Conservation (phyloP, 495 filamentous ascomycete genomes). For the Hypoxylon fuscum region DNA sequence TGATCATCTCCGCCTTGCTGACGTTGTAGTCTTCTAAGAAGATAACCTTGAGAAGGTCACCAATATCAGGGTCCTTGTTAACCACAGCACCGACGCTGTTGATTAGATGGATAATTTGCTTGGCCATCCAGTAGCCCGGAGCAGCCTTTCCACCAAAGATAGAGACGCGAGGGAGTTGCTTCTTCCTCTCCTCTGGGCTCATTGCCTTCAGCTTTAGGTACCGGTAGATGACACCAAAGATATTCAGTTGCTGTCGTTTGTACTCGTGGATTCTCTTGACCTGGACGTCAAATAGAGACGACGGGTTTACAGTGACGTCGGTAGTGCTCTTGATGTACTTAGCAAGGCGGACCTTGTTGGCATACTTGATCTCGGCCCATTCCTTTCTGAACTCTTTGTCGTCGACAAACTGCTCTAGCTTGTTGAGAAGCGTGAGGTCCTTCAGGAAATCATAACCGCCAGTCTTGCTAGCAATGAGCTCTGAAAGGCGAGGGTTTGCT, state of each 20-base stretch:
- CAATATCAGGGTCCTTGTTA: slow-evolving; percentile 90
- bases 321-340: slow-evolving; percentile 86
- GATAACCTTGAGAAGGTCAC: slow-evolving; percentile 94
- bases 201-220: slow-evolving; percentile 90
- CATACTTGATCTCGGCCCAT: slow-evolving; percentile 87
- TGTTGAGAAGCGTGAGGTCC: slow-evolving; percentile 84
- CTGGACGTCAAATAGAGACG: slow-evolving; percentile 92
- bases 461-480: slow-evolving; percentile 88
- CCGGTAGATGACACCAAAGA: slow-evolving; percentile 96
- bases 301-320: slow-evolving; percentile 83
- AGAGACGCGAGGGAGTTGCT: slow-evolving; percentile 88
- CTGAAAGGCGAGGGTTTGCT: slow-evolving; percentile 91
- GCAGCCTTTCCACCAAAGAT: slow-evolving; percentile 99
- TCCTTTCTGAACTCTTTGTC: slow-evolving; percentile 91
- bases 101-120: slow-evolving; percentile 96
- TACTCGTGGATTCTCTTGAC: slow-evolving; percentile 99
- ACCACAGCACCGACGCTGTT: slow-evolving; percentile 91
- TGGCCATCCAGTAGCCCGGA: slow-evolving; percentile 99
- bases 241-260: slow-evolving; percentile 98
- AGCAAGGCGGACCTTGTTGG: slow-evolving; percentile 77
- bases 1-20: slow-evolving; percentile 97
- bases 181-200: slow-evolving; percentile 85
- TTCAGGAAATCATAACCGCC: slow-evolving; percentile 86
- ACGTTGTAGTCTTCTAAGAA: slow-evolving; percentile 99
- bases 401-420: slow-evolving; percentile 79